Evolutionary conservation across 306 rosid species (phyloP).

Genomic region (Mimosa pudica): DNA sequence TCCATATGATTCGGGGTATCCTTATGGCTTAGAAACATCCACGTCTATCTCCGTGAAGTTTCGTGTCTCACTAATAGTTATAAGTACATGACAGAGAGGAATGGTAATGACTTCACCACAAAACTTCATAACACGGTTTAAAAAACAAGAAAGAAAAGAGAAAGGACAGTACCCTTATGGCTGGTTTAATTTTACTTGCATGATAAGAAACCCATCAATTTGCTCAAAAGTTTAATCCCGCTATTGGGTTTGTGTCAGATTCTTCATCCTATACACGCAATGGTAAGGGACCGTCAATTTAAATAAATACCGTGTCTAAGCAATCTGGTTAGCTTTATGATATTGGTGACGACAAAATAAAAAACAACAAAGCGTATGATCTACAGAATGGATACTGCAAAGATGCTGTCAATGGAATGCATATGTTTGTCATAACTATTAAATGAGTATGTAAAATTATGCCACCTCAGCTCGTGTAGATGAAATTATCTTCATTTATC

Average conservation of each 20-base stretch:
- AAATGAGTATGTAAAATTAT: too few species aligned
- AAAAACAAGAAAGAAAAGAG: neutral
- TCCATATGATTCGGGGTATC: neutral
- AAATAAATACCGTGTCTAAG: neutral
- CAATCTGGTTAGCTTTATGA: neutral
- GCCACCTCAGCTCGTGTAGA: too few species aligned
- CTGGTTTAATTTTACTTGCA: neutral
- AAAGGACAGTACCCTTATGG: neutral
- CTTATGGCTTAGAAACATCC: neutral
- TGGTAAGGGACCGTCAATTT: neutral
- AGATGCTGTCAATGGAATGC: neutral
- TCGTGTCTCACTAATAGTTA: neutral
- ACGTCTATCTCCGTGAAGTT: slow-evolving; percentile 4
- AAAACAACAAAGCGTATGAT: neutral
- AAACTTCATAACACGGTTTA: neutral
- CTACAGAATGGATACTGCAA: neutral
- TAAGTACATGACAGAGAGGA: neutral
- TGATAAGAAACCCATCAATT: neutral
- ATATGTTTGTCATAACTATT: too few species aligned
- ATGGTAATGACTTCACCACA: neutral
- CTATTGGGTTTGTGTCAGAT: neutral
- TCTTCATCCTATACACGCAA: neutral
- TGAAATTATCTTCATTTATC: too few species aligned
- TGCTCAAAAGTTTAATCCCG: neutral
- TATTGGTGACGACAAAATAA: neutral